Conservation (phyloP, 441 rosid genomes). For the Erodium moschatum region DNA sequence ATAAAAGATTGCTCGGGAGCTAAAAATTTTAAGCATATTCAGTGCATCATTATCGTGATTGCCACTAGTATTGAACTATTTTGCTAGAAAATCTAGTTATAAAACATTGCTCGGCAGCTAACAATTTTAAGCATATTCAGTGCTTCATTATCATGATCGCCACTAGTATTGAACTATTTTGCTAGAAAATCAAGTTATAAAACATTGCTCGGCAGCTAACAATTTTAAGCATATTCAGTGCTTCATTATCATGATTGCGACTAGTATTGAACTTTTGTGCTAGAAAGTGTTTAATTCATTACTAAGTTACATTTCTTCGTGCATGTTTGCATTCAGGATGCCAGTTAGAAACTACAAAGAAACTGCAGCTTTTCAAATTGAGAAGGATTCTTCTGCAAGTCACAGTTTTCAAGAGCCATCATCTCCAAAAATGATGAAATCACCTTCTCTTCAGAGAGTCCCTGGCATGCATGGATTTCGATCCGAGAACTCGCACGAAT, state of each 20-base stretch:
- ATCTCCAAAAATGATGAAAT: constrained; percentile 74
- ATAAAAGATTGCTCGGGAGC: neutral
- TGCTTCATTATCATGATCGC: neutral
- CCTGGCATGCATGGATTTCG: constrained; percentile 41
- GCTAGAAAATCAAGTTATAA: neutral
- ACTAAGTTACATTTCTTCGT: constrained; percentile 18
- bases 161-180: too few relatives aligned
- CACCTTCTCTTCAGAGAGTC: constrained; percentile 91
- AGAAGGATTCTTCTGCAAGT: constrained; percentile 81
- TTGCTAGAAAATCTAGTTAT: constrained; percentile 1
- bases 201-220: neutral
- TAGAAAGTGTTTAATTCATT: neutral
- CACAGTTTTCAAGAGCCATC: constrained; percentile 79
- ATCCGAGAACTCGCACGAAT: constrained; percentile 52
- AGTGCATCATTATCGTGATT: neutral
- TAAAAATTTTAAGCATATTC: neutral
- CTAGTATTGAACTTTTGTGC: neutral
- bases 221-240: neutral
- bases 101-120: neutral
- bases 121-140: neutral
- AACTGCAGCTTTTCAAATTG: constrained; percentile 56
- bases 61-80: neutral
- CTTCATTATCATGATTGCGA: neutral
- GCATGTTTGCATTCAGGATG: constrained; percentile 50
- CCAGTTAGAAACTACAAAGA: constrained; percentile 68